phyloP scores from a whole-genome alignment of 495 filamentous ascomycete species.

The Penicillium diatomitis region DNA sequence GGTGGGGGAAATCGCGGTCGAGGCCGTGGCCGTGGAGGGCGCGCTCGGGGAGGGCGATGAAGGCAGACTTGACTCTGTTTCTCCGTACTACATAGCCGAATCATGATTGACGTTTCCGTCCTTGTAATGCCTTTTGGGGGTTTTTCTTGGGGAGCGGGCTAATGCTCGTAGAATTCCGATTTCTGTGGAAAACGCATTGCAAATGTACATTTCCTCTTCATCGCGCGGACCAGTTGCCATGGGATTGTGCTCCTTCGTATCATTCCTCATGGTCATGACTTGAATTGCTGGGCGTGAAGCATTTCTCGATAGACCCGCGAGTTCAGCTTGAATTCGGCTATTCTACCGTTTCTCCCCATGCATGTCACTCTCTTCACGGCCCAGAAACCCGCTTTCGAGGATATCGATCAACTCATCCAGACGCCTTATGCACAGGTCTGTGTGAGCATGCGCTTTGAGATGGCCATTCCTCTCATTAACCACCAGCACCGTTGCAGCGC shows the following conservation, averaged over 20 bases:
- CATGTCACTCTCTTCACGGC: conserved; percentile 14
- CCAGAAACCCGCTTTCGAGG: conserved; percentile 56
- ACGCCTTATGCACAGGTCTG: conserved; percentile 56
- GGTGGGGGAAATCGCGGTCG: conserved; percentile 1
- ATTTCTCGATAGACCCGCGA: no score
- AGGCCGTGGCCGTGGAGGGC: conserved; percentile 2
- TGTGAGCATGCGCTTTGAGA: conserved; percentile 66
- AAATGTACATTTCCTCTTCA: no score
- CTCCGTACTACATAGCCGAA: no score
- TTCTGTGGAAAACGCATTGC: no score
- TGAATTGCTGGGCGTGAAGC: no score
- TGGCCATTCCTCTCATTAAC: conserved; percentile 70
- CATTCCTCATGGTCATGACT: background rate
- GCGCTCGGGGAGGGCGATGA: background rate
- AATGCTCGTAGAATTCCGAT: no score
- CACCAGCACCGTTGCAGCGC: conserved; percentile 82
- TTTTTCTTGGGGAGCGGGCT: no score
- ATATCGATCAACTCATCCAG: conserved; percentile 65
- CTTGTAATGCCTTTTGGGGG: no score
- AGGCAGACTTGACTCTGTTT: no score
- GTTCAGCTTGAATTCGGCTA: no score
- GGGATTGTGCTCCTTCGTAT: background rate
- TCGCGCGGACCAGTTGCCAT: background rate
- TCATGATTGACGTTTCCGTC: no score
- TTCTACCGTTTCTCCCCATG: background rate